These are phyloP conservation scores for Cladorrhinum sp. DNA, from an alignment of 2,329 filamentous ascomycete species.

Conservation along the genomic window DNA sequence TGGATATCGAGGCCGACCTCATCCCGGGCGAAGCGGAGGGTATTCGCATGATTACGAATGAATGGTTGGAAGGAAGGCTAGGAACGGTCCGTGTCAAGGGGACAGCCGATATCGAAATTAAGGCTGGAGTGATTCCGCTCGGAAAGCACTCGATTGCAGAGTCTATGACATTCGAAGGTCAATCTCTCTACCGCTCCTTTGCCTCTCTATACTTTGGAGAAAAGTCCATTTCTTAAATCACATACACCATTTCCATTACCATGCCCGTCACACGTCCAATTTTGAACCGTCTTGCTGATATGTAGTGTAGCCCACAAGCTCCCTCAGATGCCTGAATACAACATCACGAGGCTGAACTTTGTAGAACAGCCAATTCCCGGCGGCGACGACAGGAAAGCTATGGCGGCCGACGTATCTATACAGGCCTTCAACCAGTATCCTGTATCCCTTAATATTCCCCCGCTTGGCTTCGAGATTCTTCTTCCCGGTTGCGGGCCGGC, in stretches of 20 bases:
- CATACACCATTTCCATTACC: conserved; percentile 9
- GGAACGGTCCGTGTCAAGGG: conserved; percentile 68
- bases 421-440: conserved; percentile 74
- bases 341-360: conserved; percentile 77
- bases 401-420: conserved; percentile 77
- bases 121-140: conserved; percentile 74
- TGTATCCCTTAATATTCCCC: conserved; percentile 70
- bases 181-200: conserved; percentile 65
- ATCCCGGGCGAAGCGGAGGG: conserved; percentile 72
- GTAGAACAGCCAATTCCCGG: conserved; percentile 60
- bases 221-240: conserved; percentile 43
- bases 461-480: conserved; percentile 79
- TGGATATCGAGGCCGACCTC: conserved; percentile 78
- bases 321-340: conserved; percentile 75
- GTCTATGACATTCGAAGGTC: conserved; percentile 78
- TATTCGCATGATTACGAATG: conserved; percentile 76
- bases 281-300: conserved; percentile 35
- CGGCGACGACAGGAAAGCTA: conserved; percentile 54
- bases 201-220: conserved; percentile 60
- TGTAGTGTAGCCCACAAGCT: conserved; percentile 61
- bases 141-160: conserved; percentile 75
- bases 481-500: conserved; percentile 74
- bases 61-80: conserved; percentile 81
- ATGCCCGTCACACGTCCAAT: no score
- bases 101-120: conserved; percentile 69